Base-by-base conservation (phyloP, 768 basidiomycete species). In the Trametes punicea region DNA sequence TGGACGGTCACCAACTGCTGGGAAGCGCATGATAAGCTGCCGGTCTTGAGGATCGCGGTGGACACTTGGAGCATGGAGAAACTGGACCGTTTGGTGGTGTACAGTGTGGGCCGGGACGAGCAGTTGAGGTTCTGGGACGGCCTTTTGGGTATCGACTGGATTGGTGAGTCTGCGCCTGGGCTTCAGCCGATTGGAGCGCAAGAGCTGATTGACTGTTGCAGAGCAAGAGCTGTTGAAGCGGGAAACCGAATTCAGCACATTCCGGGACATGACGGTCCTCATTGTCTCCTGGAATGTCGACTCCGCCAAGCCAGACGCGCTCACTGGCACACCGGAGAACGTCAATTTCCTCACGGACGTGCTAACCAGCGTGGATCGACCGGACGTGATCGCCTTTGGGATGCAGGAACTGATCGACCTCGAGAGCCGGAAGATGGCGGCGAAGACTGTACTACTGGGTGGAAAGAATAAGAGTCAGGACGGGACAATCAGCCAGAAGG, bases 371-470 rank as follows among this genome's bases (percentile, higher is more conserved):
- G 84, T 87, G 33, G 84, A 90, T 11, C 66, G 71, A 10, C 90
- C 96, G 2, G 95, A 98, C 60, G 86, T 98, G 63, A 88, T 99
- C 60, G 81, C 85, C 4, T 96, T 99, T 64, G 94, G 94, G 2
- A 88, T 98, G 70, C 96, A 99, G 70, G 96, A 98, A 72, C 81
- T 98, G 34, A 92, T 99, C 57, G 93, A 97, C 67, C 81, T 99
- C n/a, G 94, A 97, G 63, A 86, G 83, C 61, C 85, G 92, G 58
- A 93, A 86, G 73, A 85, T 98, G 77, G 86, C 88, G 1, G 96
- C 96, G 64, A 95, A 97, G 73, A 92, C 87, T 18, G 84, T 98
- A 25, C 67, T 99, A 0, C 77, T 96, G 5, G 88, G 87, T 6
- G 77, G 78, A 15, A 81, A 85, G 61, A 90, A 86, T 72, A 86